Percentiles rank a stretch among this genome's conserved stretches.
Evolutionary conservation across 78 protist genomes (phyloP).

Genomic region (Pigoraptor vietnamica): DNA sequence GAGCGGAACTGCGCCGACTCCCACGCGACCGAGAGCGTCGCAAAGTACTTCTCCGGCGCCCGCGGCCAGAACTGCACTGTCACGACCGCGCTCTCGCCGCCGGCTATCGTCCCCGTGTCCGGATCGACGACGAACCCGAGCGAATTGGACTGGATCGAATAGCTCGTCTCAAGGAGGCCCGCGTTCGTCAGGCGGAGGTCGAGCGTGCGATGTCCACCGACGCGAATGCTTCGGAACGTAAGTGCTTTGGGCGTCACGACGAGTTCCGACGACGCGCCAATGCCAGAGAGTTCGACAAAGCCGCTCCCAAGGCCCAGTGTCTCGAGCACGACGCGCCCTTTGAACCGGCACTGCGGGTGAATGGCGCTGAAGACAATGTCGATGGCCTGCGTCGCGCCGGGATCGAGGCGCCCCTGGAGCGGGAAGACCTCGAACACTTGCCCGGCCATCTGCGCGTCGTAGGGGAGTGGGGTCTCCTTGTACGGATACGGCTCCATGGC

Average conservation of each 20-base stretch:
- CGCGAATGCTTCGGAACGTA: neutral
- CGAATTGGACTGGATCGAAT: neutral
- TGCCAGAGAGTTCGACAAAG: neutral
- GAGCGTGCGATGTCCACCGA: neutral
- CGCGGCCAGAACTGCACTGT: neutral
- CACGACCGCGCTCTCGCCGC: neutral
- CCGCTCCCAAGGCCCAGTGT: neutral
- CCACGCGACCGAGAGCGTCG: neutral
- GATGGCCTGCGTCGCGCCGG: neutral
- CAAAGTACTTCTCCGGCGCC: neutral
- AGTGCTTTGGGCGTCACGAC: neutral
- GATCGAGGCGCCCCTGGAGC: neutral
- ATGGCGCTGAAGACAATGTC: neutral
- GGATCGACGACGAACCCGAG: neutral
- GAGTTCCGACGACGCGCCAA: neutral
- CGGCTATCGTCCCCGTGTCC: neutral
- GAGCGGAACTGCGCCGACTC: neutral
- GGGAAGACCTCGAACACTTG: neutral
- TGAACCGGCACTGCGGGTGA: neutral
- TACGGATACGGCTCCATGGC: neutral
- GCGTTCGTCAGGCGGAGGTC: neutral
- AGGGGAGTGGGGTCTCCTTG: neutral
- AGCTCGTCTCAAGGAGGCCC: neutral
- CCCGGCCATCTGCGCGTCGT: neutral
- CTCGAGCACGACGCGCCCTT: neutral